Evolutionary conservation across 306 rosid genomes (phyloP), one percentile per base, ranked within the genome.

Genomic region (Senna siamea): DNA sequence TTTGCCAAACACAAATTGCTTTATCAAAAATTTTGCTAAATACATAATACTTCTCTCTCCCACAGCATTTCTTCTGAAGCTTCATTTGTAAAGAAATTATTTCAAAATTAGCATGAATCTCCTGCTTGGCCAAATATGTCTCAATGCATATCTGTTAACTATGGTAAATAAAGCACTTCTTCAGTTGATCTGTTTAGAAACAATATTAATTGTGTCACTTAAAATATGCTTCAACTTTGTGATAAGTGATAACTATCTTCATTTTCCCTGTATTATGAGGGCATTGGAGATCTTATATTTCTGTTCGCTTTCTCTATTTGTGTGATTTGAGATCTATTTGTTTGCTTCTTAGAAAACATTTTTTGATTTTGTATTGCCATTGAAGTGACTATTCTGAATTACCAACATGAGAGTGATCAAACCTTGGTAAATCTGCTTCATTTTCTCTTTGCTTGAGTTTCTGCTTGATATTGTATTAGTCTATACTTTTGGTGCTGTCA

Each of bases 401-500:
- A 20, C 40, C 38, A 10, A 50, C 60, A 28, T n/a, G n/a, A n/a
- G n/a, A n/a, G n/a, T 43, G 60, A 65, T 41, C 19, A 78, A 66
- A 73, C 80, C 23, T 34, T 35, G 69, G 47, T 17, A 40, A 55
- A 53, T 64, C 66, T 50, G n/a, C 56, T 66, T 5, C 72, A 57
- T 52, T 50, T 38, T 58, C 20, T 67, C 52, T 37, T 20, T 58
- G 55, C 59, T 26, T 20, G 9, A 43, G 40, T 22, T 59, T 65
- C 66, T 57, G 66, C 75, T 78, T 52, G 70, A 66, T 72, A n/a
- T 43, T 59, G 22, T 66, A 35, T 52, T 52, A 12, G 23, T 20
- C 57, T 52, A 52, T 50, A 58, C 11, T 80, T 23, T 53, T 52
- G 59, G 44, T 69, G 72, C 69, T 79, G 26, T n/a, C n/a, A 56